Evolutionary conservation across 2,329 filamentous ascomycete genomes (phyloP), one percentile per base, ranked within the genome.

Genomic region (Fusarium transvaalense): DNA sequence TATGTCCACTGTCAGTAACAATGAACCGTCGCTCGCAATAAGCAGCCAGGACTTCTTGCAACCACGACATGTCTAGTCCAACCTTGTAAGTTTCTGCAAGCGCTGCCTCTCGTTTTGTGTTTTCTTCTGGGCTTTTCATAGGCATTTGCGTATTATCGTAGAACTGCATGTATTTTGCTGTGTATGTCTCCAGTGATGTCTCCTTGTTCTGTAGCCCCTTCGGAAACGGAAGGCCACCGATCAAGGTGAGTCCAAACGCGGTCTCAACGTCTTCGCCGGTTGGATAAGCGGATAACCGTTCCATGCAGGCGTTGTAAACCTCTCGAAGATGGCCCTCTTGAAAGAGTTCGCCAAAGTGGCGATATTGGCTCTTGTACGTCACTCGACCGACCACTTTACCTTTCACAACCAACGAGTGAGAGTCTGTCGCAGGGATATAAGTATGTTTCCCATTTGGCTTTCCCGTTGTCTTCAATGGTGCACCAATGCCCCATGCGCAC

Each of bases 1-100:
- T 71, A n/a, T 71, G 46, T 0, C 68, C 64, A 15, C 50, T 59
- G 13, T 71, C 61, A 0, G 58, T 64, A 19, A 66, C 31, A 13
- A 63, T 65, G 39, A 71, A 61, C 6, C 61, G 53, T 5, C 68
- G 34, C 23, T 71, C 64, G 21, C 68, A 71, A 27, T 69, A 71
- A 2, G 68, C 45, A 2, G 32, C 10, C 4, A 66, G 13, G 0
- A 71, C 23, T 10, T 15, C 21, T 15, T 55, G 9, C 3, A 58
- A 10, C 64, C 61, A 71, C 15, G 31, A 10, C 35, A 51, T 45
- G 8, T 59, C 45, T 1, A 71, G 32, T 1, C 68, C 68, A 5
- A 63, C 25, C 19, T 52, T 39, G 10, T 57, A 54, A 2, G 53
- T 56, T 15, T 38, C 13, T 15, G 10, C 3, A 0, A 58, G 37